A percentile compares a stretch with the other conserved stretches of the same genome.
Conservation (phyloP, 306 rosid species). For the Prunus mongolica region DNA sequence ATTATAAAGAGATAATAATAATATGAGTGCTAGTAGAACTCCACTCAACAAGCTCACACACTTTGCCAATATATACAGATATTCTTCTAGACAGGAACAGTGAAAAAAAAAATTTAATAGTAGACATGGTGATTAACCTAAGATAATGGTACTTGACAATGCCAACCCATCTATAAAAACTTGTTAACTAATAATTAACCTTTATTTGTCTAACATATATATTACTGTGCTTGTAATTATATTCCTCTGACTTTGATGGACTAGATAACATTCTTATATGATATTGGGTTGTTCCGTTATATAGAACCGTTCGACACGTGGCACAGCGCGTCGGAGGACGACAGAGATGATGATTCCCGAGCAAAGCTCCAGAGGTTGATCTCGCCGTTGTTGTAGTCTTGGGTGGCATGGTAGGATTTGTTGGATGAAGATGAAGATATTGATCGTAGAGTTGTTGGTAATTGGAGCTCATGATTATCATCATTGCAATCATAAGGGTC, state of each 20-base stretch:
- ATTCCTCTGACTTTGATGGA: constrained; percentile 16
- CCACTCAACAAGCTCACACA: background rate
- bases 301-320: constrained; percentile 49
- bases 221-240: constrained; percentile 22
- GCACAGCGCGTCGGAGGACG: constrained; percentile 58
- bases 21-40: constrained; percentile 8
- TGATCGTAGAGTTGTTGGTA: constrained; percentile 44
- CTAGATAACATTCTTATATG: constrained; percentile 9
- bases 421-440: constrained; percentile 34
- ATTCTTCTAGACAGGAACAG: constrained; percentile 21
- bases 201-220: constrained; percentile 15
- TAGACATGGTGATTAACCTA: constrained; percentile 54
- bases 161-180: constrained; percentile 51
- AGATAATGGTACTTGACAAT: constrained; percentile 51
- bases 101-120: constrained; percentile 26
- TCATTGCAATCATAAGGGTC: constrained; percentile 37
- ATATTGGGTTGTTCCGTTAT: constrained; percentile 22
- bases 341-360: constrained; percentile 44
- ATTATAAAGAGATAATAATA: constrained; percentile 2
- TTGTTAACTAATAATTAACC: background rate
- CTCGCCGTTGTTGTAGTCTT: constrained; percentile 44
- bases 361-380: constrained; percentile 72
- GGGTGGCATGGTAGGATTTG: constrained; percentile 30
- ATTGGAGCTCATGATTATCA: constrained; percentile 39
- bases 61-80: background rate